These are phyloP conservation scores for Bretschneidera sinensis DNA, from an alignment of 345 rosid genomes.

Conservation along the genomic window DNA sequence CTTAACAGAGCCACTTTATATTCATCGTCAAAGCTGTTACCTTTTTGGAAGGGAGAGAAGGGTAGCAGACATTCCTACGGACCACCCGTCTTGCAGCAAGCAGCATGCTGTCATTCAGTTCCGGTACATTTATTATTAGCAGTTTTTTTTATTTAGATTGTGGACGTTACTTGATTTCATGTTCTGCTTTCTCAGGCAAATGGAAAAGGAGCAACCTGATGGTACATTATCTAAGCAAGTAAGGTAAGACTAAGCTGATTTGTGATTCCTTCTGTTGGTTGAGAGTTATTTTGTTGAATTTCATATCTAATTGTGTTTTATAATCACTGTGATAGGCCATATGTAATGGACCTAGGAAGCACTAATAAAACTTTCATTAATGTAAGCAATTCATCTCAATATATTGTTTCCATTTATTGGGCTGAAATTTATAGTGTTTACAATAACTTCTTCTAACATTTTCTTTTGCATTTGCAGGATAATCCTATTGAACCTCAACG, in stretches of 20 bases:
- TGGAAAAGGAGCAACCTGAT: conserved; percentile 71
- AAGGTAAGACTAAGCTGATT: conserved; percentile 37
- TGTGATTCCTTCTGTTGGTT: conserved; percentile 1
- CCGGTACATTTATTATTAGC: conserved; percentile 40
- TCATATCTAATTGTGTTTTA: conserved; percentile 11
- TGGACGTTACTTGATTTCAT: conserved; percentile 10
- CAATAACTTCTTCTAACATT: conserved; percentile 15
- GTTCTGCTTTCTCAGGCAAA: conserved; percentile 49
- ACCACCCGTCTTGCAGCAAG: conserved; percentile 99
- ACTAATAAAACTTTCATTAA: conserved; percentile 88
- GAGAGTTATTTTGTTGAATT: neutral
- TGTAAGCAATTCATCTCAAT: conserved; percentile 40
- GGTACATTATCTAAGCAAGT: conserved; percentile 60
- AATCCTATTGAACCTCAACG: conserved; percentile 81
- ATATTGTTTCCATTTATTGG: conserved; percentile 10
- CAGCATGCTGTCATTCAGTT: conserved; percentile 95
- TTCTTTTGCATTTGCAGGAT: conserved; percentile 48
- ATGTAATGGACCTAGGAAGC: conserved; percentile 97
- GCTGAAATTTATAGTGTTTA: conserved; percentile 8
- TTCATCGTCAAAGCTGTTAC: conserved; percentile 95
- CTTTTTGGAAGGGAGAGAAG: conserved; percentile 96
- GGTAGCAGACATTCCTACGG: conserved; percentile 89
- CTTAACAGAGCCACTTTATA: conserved; percentile 78
- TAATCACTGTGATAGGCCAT: conserved; percentile 54
- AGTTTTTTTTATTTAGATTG: conserved; percentile 10